Base-by-base conservation (phyloP, 768 basidiomycete species). In the Suillus bovinus region DNA sequence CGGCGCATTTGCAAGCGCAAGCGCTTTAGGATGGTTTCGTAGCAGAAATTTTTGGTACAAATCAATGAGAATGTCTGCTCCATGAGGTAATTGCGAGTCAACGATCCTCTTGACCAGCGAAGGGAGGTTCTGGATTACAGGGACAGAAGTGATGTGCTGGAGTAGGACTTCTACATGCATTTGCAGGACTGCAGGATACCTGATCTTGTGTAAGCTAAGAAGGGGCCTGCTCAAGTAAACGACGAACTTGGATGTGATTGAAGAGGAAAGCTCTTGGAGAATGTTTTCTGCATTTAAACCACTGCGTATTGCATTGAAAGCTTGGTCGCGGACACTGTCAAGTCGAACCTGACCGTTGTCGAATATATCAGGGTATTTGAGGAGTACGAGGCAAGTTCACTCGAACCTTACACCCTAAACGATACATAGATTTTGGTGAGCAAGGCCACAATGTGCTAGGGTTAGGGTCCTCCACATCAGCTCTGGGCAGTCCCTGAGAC, bases 401-500 rank as follows among this genome's bases (percentile, higher is more conserved):
- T 61, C 64, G 20, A 13, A 78, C 80, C 72, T 80, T 31, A 33
- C 66, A 67, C 4, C 80, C 79, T 10, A 81, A 68, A 14, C 76
- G 74, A 61, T 79, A 81, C 76, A 81, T 80, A 0, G 79, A 80
- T 57, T 81, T 81, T 0, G 79, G 76, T 3, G 79, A 81, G 50
- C 79, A 80, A 17, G 36, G 54, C 6, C 65, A 61, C 10, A 41
- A 49, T 6, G 68, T 61, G 1, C 44, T 8, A 17, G 46, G 24
- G 13, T 46, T 50, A 2, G 16, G 31, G 5, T 44, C 63, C 20
- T 56, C 31, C 44, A 14, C 52, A 2, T 16, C 9, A 4, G 41
- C 13, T 29, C 60, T 7, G 2, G 31, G 55, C n/a, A 17, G 47
- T 33, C 47, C 61, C 17, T 66, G 59, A 4, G 71, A 74, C 22